A percentile compares a stretch with the other conserved stretches of the same genome.
Evolutionary conservation across 192 early-diverging fungal genomes (phyloP).

Genomic region (Mortierella antarctica): DNA sequence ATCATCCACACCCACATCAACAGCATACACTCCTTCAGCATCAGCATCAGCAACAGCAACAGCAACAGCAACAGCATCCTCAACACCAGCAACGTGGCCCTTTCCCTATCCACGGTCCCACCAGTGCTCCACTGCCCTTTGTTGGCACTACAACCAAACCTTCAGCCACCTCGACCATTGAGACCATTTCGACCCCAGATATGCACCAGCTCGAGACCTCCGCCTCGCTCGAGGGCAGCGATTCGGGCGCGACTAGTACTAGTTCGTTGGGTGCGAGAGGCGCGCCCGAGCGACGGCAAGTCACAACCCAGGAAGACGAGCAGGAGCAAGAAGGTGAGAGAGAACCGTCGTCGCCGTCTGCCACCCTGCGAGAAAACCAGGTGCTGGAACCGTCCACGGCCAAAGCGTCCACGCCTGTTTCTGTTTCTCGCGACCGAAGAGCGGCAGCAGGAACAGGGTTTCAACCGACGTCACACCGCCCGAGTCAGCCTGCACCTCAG

Average conservation of each 20-base stretch:
- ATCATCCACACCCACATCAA: slow-evolving; percentile 15
- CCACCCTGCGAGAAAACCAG: too few relatives aligned
- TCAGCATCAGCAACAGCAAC: slow-evolving; percentile 9
- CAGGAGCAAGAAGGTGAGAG: too few relatives aligned
- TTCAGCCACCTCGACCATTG: slow-evolving; percentile 10
- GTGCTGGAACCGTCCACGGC: background rate
- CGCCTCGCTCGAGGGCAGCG: slow-evolving; percentile 12
- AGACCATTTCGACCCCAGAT: slow-evolving; percentile 26
- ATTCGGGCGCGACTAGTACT: background rate
- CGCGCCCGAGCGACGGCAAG: background rate
- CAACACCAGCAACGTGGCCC: slow-evolving; percentile 8
- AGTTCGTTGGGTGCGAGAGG: slow-evolving; percentile 1
- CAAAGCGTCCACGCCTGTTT: background rate
- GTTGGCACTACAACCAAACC: slow-evolving; percentile 9
- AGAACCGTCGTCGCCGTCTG: too few relatives aligned
- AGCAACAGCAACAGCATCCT: slow-evolving; percentile 6
- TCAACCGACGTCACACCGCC: slow-evolving; percentile 18
- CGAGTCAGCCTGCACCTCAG: background rate
- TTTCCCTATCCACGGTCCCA: slow-evolving; percentile 31
- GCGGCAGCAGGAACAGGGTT: background rate
- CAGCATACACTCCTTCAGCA: background rate
- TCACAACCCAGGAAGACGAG: background rate
- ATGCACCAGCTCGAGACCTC: slow-evolving; percentile 39
- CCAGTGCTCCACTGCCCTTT: slow-evolving; percentile 27
- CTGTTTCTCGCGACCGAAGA: background rate